A percentile compares a stretch with the other conserved stretches of the same genome.
These are phyloP conservation scores for Podospora comata DNA, from an alignment of 495 filamentous ascomycete genomes.

Conservation along the genomic window DNA sequence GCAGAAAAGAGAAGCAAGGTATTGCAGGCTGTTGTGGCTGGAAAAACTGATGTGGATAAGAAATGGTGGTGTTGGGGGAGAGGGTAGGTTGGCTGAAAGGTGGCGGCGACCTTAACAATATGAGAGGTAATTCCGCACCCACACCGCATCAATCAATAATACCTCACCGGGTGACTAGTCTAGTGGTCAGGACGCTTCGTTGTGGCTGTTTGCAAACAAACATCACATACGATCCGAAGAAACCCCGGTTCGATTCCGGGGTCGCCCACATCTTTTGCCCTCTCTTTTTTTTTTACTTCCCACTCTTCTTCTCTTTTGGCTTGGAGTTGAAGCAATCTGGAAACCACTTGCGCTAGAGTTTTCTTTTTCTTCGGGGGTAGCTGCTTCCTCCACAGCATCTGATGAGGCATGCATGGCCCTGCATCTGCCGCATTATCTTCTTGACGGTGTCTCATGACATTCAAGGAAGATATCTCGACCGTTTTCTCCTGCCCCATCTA, in stretches of 20 bases:
- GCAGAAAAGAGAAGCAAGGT: no score
- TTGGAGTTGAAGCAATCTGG: neutral
- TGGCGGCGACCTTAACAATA: neutral
- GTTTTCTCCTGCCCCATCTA: no score
- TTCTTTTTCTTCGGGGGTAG: no score
- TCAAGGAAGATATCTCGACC: no score
- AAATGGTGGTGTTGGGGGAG: neutral
- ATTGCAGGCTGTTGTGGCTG: no score
- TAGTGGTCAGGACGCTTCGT: neutral
- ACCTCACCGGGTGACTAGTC: neutral
- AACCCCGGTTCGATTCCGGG: conserved; percentile 29
- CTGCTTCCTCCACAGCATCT: no score
- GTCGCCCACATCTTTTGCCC: conserved; percentile 15
- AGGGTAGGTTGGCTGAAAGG: neutral
- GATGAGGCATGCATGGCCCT: no score
- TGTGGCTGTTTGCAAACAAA: neutral
- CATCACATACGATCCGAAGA: conserved; percentile 19
- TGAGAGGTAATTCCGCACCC: neutral
- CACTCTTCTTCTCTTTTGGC: neutral
- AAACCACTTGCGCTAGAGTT: no score
- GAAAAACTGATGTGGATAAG: no score
- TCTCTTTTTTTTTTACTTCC: neutral
- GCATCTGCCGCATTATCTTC: no score
- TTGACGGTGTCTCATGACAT: no score
- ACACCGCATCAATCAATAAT: neutral